A percentile compares a stretch with the other conserved stretches of the same genome.
These are phyloP conservation scores for Bjerkandera adusta DNA, from an alignment of 1,284 basidiomycete species.

Conservation along the genomic window DNA sequence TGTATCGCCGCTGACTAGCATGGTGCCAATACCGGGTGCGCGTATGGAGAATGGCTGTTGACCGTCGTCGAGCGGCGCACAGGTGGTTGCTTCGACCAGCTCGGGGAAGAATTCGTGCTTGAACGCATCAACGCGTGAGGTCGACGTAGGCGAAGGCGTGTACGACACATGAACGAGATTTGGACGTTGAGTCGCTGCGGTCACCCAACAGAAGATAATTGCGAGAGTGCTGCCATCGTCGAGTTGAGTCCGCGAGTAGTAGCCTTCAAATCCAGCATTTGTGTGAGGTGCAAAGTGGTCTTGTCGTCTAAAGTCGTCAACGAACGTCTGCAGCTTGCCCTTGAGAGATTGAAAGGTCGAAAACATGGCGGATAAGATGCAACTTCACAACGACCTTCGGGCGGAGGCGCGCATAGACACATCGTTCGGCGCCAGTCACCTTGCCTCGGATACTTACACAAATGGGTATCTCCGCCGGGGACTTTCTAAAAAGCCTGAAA, in stretches of 20 bases:
- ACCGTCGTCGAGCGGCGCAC: background rate
- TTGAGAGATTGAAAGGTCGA: too few species aligned
- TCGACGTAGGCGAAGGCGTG: constrained; percentile 5
- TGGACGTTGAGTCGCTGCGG: constrained; percentile 17
- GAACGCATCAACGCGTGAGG: constrained; percentile 12
- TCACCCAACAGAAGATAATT: constrained; percentile 28
- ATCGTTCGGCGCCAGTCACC: too few species aligned
- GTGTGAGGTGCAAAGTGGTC: constrained; percentile 28
- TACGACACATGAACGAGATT: constrained; percentile 25
- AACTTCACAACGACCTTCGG: too few species aligned
- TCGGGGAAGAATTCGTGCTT: constrained; percentile 24
- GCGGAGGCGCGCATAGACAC: too few species aligned
- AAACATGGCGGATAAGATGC: too few species aligned
- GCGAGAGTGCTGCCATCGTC: constrained; percentile 25
- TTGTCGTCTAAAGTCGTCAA: background rate
- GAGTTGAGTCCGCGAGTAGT: constrained; percentile 25
- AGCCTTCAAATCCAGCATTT: constrained; percentile 24
- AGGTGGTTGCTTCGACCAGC: constrained; percentile 11
- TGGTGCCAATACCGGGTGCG: constrained; percentile 20
- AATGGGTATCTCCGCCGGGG: too few species aligned
- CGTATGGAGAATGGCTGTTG: constrained; percentile 18
- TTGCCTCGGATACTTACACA: too few species aligned
- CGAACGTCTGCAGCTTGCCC: too few species aligned
- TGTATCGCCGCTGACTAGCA: constrained; percentile 15
- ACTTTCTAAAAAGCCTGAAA: too few species aligned